These are phyloP conservation scores for Agaricales sp. DNA, from an alignment of 1,284 basidiomycete species.

Conservation along the genomic window DNA sequence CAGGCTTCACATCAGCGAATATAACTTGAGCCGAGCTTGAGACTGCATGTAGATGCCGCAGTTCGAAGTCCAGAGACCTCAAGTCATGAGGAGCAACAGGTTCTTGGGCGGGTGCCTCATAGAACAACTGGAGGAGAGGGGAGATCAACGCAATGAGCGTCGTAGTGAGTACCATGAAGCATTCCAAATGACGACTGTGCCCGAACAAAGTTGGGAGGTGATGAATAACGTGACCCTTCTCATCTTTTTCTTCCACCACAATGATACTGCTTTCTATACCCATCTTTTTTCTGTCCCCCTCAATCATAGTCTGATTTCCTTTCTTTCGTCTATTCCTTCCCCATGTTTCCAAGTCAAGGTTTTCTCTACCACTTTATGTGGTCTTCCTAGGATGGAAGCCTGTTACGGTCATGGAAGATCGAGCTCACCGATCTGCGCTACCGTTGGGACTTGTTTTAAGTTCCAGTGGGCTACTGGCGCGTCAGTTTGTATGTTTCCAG, in stretches of 20 bases:
- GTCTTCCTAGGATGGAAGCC: neutral
- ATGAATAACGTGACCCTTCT: neutral
- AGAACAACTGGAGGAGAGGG: neutral
- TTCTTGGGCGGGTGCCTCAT: neutral
- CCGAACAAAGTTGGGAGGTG: neutral
- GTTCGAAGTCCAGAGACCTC: slow-evolving; percentile 36
- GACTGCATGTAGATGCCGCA: slow-evolving; percentile 59
- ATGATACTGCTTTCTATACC: too few species aligned
- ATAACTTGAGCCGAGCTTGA: slow-evolving; percentile 44
- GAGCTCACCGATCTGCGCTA: neutral
- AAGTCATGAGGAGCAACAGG: neutral
- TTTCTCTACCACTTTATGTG: neutral
- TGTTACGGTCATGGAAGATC: neutral
- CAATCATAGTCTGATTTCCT: neutral
- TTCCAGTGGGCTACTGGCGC: neutral
- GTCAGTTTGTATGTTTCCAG: neutral
- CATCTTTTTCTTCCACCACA: neutral
- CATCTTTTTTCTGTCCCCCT: neutral
- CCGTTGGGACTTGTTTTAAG: neutral
- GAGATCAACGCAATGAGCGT: neutral
- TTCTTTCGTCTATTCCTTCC: neutral
- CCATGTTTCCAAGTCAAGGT: neutral
- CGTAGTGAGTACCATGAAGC: neutral
- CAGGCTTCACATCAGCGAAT: slow-evolving; percentile 41
- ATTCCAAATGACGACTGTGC: neutral